Conservation (phyloP, 768 basidiomycete genomes). For the Lactifluus subvellereus region DNA sequence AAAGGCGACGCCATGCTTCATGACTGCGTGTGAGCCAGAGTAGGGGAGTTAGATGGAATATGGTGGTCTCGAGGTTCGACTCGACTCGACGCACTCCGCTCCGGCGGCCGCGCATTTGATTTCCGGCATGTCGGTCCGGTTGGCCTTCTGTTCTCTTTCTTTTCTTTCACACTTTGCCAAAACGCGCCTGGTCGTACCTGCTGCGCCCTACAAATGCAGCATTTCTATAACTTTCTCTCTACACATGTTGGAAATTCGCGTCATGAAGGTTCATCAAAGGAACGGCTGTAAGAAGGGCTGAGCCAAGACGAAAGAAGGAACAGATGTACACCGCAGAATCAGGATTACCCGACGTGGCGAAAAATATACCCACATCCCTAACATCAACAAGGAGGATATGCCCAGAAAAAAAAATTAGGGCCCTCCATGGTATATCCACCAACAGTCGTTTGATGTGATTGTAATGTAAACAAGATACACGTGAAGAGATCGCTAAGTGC, state of each 20-base stretch:
- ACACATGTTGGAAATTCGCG: constrained; percentile 2
- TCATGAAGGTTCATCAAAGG: not conserved
- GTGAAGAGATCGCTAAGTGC: not conserved
- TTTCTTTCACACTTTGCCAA: no score
- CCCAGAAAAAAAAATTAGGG: constrained; percentile 14
- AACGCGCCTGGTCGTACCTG: no score
- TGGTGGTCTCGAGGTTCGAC: not conserved
- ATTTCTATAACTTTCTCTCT: not conserved
- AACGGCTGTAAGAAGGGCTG: not conserved
- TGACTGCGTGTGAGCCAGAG: constrained; percentile 31
- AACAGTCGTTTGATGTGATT: not conserved
- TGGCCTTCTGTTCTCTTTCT: not conserved
- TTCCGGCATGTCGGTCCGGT: not conserved
- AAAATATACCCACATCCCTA: not conserved
- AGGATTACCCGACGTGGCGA: not conserved
- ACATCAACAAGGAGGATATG: constrained; percentile 6
- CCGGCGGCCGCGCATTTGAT: not conserved
- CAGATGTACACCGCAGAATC: not conserved
- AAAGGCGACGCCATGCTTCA: constrained; percentile 95
- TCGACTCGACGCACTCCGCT: no score
- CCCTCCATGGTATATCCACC: constrained; percentile 4
- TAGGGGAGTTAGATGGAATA: no score
- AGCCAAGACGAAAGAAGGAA: not conserved
- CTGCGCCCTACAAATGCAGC: not conserved
- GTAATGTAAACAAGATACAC: not conserved